A percentile compares a stretch with the other conserved stretches of the same genome.
Evolutionary conservation across 2,329 filamentous ascomycete genomes (phyloP).

Genomic region (Claviceps citrina): DNA sequence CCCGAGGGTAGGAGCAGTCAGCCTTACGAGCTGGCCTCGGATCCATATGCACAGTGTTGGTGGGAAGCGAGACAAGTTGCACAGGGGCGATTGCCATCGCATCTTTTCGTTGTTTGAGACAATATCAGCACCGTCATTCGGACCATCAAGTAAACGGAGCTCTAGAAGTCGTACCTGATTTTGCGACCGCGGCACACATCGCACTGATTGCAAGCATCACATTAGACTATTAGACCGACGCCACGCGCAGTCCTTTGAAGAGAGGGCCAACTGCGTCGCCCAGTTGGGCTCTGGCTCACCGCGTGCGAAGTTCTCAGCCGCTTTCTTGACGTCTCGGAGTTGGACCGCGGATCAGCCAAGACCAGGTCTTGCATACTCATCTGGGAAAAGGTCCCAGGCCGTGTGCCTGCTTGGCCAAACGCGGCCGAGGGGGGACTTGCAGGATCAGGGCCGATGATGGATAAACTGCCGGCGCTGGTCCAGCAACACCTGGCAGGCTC

Average conservation of each 20-base stretch:
- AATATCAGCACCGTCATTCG: neutral
- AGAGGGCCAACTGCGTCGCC: neutral
- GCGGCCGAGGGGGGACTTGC: neutral
- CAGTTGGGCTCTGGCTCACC: conserved; percentile 13
- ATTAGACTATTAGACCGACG: neutral
- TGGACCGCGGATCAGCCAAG: conserved; percentile 14
- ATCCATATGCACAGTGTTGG: conserved; percentile 26
- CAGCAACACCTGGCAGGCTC: neutral
- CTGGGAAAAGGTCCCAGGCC: neutral
- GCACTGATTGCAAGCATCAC: conserved; percentile 19
- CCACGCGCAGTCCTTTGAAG: neutral
- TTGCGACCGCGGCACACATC: conserved; percentile 32
- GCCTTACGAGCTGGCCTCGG: conserved; percentile 28
- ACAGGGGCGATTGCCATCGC: conserved; percentile 32
- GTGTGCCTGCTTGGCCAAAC: neutral
- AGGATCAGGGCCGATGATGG: neutral
- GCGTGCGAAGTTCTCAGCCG: conserved; percentile 28
- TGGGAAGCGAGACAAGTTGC: conserved; percentile 21
- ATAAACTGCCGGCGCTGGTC: neutral
- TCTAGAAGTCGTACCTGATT: conserved; percentile 22
- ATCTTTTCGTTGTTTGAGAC: conserved; percentile 18
- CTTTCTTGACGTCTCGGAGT: conserved; percentile 21
- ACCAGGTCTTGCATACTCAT: conserved; percentile 8
- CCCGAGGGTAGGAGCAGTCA: neutral
- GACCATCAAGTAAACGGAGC: neutral